Evolutionary conservation across 164 flowering plant species (phyloP), one percentile per base, ranked within the genome.

Genomic region (Chimonanthus praecox): DNA sequence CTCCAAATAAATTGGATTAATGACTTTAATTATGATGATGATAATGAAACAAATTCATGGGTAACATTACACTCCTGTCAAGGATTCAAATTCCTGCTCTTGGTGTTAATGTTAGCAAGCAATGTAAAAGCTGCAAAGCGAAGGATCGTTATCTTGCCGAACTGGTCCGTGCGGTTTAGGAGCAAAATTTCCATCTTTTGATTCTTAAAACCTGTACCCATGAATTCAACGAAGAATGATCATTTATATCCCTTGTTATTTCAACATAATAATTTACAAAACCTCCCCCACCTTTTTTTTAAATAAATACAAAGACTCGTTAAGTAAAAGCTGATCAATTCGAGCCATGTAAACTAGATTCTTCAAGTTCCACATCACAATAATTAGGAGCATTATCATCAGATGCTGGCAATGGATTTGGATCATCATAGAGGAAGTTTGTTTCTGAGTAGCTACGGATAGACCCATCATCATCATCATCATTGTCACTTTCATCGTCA

Each of bases 361-460:
- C 68, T 65, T 44, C 16, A 3, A 45, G 8, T 44, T 65, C 68
- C 11, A 65, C 48, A 9, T 45, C 4, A 68, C 49, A 21, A 9
- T 63, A 11, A 62, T 72, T 18, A 54, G 64, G 60, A 45, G 63
- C 69, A 63, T 70, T 76, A 46, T 48, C 6, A 65, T 78, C 85
- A 49, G 77, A 72, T 74, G 76, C 81, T 0, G 71, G 47, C 49
- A 64, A 79, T 49, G 65, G 71, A 50, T 79, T 67, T 48, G 77
- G 74, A 43, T 69, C 46, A 78, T 80, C 73, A 58, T 60, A 68
- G n/a, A 76, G 70, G 49, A 80, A 74, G 76, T 74, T 77, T 13
- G 80, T 69, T 71, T 82, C 86, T 1, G 49, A 11, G 18, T 76
- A 49, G 65, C 73, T 73, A 45, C 70, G 61, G 71, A 64, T 76